Base-by-base conservation (phyloP, 1,284 basidiomycete genomes). In the Cutaneotrichosporon cyanovorans region DNA sequence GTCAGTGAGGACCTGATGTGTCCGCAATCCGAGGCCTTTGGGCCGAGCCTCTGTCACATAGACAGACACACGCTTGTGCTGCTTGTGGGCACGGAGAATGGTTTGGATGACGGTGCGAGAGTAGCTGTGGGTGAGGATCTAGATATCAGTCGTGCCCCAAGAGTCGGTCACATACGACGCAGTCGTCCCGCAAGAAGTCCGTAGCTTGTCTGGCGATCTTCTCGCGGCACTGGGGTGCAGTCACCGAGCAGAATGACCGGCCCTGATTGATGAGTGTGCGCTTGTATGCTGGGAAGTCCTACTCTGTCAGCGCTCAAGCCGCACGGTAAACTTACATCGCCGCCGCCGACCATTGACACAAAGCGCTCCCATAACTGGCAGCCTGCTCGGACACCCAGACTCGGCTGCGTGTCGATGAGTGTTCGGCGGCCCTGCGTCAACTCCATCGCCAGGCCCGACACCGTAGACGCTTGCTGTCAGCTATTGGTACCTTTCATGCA, bases 21-120 rank as follows among this genome's bases (percentile, higher is more conserved):
- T 93, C 68, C 84, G 87, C 63, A 92, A 67, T 59, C 66, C 65
- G 4, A 66, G 53, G 44, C 65, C 59, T 11, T 45, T 45, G 9
- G 66, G 65, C 32, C 64, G 53, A 19, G 59, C 65, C 53, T 71
- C 65, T 80, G 95, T 96, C 45, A 99, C 95, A 68, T 91, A 98
- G 36, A 98, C 93, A 62, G 85, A 87, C 72, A 98, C 90, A 46
- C 91, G 79, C 74, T 96, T 97, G 65, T 82, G 81, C 55, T 74
- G 72, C 63, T 84, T 79, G 69, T 93, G 85, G 7, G 92, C 91
- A 53, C 83, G 78, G 41, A 97, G 77, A 41, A 99, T 78, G 16
- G 92, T 85, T 71, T 90, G 84, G 76, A 95, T 86, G 39, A 99
- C 93, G 21, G 97, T 92, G 58, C 95, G 78, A 36, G 95, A 98